Evolutionary conservation across 1,139 yeast genomes (phyloP).

Genomic region (Suhomyces taliae): DNA sequence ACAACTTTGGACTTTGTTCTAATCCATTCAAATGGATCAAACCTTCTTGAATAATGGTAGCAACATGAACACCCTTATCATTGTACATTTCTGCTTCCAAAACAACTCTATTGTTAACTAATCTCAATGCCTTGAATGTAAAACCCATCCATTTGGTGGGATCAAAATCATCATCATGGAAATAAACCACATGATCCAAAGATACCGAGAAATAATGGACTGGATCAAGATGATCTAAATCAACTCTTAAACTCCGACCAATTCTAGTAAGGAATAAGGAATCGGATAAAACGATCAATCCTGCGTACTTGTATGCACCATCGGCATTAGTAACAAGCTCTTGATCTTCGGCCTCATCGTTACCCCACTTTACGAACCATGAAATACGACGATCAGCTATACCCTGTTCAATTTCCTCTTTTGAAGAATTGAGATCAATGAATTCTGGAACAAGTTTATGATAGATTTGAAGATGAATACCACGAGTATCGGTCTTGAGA

Average conservation of each 20-base stretch:
- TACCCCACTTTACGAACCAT: slow-evolving; percentile 46
- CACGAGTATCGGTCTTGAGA: slow-evolving; percentile 1
- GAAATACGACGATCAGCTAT: slow-evolving; percentile 40
- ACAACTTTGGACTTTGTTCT: slow-evolving; percentile 18
- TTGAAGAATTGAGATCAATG: slow-evolving; percentile 25
- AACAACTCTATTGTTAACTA: slow-evolving; percentile 55
- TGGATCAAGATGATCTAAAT: slow-evolving; percentile 25
- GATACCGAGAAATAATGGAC: slow-evolving; percentile 50
- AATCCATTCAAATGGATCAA: slow-evolving; percentile 33
- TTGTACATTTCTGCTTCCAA: slow-evolving; percentile 61
- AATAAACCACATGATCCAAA: slow-evolving; percentile 67
- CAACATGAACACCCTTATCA: slow-evolving; percentile 53
- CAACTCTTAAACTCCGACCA: slow-evolving; percentile 29
- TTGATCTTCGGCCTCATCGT: slow-evolving; percentile 19
- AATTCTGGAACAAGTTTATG: slow-evolving; percentile 46
- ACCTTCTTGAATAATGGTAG: slow-evolving; percentile 71
- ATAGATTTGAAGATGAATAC: slow-evolving; percentile 13
- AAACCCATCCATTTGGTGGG: slow-evolving; percentile 56
- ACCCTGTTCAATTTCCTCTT: slow-evolving; percentile 21
- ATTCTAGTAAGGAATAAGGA: slow-evolving; percentile 52
- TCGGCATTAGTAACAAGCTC: slow-evolving; percentile 9
- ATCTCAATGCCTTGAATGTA: slow-evolving; percentile 50
- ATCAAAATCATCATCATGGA: slow-evolving; percentile 58
- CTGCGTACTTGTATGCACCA: slow-evolving; percentile 52
- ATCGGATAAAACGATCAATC: slow-evolving; percentile 64